Evolutionary conservation across 2,329 filamentous ascomycete species (phyloP), one percentile per base, ranked within the genome.

Genomic region (Beauveria australis): DNA sequence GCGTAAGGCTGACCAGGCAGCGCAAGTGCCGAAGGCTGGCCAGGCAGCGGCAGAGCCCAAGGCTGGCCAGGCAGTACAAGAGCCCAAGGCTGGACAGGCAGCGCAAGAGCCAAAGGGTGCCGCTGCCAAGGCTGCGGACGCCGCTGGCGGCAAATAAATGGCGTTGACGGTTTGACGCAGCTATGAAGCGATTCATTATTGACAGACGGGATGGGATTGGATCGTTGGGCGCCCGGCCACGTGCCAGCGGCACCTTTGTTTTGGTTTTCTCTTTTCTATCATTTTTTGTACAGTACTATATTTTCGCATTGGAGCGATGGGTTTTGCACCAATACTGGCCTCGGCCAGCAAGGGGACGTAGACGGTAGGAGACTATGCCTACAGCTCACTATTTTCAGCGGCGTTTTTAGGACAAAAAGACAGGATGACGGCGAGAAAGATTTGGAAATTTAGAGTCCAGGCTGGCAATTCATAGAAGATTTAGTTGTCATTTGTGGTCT

Each of bases 181-280:
- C 40, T 48, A 53, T 30, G 18, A 26, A 19, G 48, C 9, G 26
- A 41, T 43, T 53, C 24, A 30, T 60, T 48, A 37, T 47, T 28
- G 58, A 46, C 18, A 47, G 41, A 47, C 5, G 43, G 37, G 30
- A 26, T 18, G n/a, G 51, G 18, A 24, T 53, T 41, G 41, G 49
- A 54, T 47, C 14, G 53, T 48, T 19, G 40, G 41, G 14, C 19
- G 30, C 5, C 28, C 40, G 18, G 30, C 58, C 40, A 54, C 43
- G 41, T 53, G 40, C 28, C 22, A 41, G 49, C 28, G 49, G 28
- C 49, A 65, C 70, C 74, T 47, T 30, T 18, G 7, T 40, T 46
- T 24, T 30, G 47, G 3, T 58, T 28, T n/a, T 52, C 26, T 41
- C 59, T 37, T 52, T 37, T 58, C 28, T 49, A 19, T 24, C 30